Evolutionary conservation across 345 rosid species (phyloP), one percentile per base, ranked within the genome.

Genomic region (Lumnitzera racemosa): DNA sequence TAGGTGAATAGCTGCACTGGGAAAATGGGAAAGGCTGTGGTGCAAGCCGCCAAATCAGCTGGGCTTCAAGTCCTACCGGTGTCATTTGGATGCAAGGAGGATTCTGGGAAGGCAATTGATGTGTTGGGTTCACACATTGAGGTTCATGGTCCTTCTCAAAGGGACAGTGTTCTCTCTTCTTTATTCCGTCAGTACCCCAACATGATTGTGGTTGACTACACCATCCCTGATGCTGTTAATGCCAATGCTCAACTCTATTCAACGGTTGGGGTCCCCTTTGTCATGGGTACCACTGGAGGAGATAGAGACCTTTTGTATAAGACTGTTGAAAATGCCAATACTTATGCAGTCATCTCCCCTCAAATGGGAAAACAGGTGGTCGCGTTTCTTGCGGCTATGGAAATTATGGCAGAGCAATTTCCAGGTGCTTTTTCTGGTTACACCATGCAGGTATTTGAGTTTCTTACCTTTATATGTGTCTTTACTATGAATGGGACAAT

Each of bases 341-440:
- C 62, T 46, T 94, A 88, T 74, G 95, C 99, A 65, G 92, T 94
- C 57, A 86, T 94, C 60, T 94, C 99, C 13, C 99, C 97, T 15
- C 99, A 94, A 71, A 94, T 94, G 99, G 99, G 99, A 65, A 94
- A 94, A 56, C 97, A 88, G 81, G 99, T 90, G 47, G 99, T 94
- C 59, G 96, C 97, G 54, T 90, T 94, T 72, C 97, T 88, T 55
- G 97, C 97, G 6, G 99, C 97, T 0, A 88, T 94, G 97, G 97
- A 90, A 63, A 88, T 86, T 50, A 90, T 94, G 96, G 95, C 97
- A 25, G 89, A 90, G 72, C 90, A 86, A 65, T 94, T 88, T 80
- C 99, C 99, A 0, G 97, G 92, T 57, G 96, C 97, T 64, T 94
- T 94, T 63, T 75, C 95, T 67, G 97, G 99, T 56, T 94, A 90